phyloP scores from a whole-genome alignment of 1,284 basidiomycete species.

The Phenoliferia sp. region DNA sequence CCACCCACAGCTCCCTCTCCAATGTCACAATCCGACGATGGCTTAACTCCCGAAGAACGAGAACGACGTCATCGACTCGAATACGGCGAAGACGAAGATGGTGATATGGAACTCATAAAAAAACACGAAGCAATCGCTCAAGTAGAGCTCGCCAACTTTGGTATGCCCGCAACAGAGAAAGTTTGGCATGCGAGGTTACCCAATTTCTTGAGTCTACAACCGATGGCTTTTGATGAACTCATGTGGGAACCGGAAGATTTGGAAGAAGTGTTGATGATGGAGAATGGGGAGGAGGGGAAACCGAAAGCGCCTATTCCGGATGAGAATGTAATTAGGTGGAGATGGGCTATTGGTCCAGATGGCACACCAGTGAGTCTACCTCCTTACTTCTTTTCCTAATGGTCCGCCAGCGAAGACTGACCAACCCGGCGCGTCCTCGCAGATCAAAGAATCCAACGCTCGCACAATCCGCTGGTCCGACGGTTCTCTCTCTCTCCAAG shows the following conservation, averaged over 20 bases:
- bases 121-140: slow-evolving; percentile 58
- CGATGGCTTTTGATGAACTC: slow-evolving; percentile 73
- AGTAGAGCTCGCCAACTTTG: slow-evolving; percentile 70
- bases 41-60: slow-evolving; percentile 62
- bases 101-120: slow-evolving; percentile 52
- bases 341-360: slow-evolving; percentile 68
- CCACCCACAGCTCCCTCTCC: no score
- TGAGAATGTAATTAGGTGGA: slow-evolving; percentile 85
- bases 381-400: slow-evolving; percentile 4
- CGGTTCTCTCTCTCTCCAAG: slow-evolving; percentile 73
- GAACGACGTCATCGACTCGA: slow-evolving; percentile 64
- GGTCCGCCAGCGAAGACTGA: background rate
- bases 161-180: slow-evolving; percentile 65
- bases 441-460: slow-evolving; percentile 77
- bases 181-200: slow-evolving; percentile 61
- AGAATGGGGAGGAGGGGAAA: slow-evolving; percentile 68
- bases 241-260: slow-evolving; percentile 72
- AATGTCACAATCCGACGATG: no score
- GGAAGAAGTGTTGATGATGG: slow-evolving; percentile 54
- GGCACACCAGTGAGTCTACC: slow-evolving; percentile 59
- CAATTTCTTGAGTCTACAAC: slow-evolving; percentile 74
- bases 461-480: slow-evolving; percentile 89
- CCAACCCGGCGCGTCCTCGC: background rate
- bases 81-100: slow-evolving; percentile 71
- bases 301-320: slow-evolving; percentile 55